Percentiles rank a stretch among this genome's conserved stretches.
Conservation (phyloP, 2,329 filamentous ascomycete species). For the Ophiostoma montium region DNA sequence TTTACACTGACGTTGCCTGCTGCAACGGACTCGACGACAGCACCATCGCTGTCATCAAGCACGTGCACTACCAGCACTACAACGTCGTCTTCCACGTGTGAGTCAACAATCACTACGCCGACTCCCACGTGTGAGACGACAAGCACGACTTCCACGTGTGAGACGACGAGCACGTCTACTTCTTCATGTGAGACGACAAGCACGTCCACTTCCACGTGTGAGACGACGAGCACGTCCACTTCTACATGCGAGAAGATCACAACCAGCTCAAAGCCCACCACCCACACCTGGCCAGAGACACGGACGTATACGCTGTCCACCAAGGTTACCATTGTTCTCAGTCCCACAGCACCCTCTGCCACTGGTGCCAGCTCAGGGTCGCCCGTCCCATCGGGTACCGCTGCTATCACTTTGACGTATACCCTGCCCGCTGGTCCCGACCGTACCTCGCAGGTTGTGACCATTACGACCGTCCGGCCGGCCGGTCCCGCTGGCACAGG, state of each 20-base stretch:
- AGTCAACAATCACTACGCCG: neutral
- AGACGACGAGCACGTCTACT: neutral
- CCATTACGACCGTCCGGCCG: constrained; percentile 5
- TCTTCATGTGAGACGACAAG: neutral
- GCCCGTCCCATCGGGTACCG: neutral
- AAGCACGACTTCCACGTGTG: neutral
- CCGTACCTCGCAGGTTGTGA: constrained; percentile 6
- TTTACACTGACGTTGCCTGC: constrained; percentile 7
- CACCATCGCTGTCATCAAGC: too few species aligned
- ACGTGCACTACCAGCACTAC: neutral
- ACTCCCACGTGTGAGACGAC: neutral
- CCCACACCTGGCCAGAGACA: constrained; percentile 2
- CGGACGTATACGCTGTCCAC: constrained; percentile 6
- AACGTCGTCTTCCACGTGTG: neutral
- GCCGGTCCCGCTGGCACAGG: neutral
- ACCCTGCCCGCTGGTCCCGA: constrained; percentile 10
- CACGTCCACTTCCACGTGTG: neutral
- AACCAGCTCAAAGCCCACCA: neutral
- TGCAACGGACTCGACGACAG: neutral
- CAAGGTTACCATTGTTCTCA: constrained; percentile 1
- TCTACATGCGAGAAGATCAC: neutral
- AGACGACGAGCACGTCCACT: neutral
- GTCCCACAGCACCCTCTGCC: neutral
- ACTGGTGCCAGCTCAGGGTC: constrained; percentile 5
- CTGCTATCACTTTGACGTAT: constrained; percentile 14